Conservation (phyloP, 2,329 filamentous ascomycete genomes). For the Phoma herbarum region DNA sequence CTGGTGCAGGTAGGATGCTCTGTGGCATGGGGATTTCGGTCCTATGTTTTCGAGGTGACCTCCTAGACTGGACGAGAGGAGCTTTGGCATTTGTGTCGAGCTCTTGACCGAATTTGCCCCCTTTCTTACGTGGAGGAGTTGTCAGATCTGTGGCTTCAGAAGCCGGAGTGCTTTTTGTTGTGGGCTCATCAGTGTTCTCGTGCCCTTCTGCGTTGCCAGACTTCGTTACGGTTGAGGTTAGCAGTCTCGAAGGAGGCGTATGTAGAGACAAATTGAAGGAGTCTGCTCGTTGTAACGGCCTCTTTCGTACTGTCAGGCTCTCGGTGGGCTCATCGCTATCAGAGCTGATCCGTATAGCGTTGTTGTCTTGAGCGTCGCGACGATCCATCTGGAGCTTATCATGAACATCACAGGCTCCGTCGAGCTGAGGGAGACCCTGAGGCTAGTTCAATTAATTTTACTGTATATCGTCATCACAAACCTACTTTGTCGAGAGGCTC, state of each 20-base stretch:
- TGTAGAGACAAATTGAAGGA: background rate
- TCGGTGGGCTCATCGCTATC: background rate
- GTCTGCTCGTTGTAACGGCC: background rate
- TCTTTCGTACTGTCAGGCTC: background rate
- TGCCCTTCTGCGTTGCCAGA: background rate
- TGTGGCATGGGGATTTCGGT: background rate
- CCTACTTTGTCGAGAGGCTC: background rate
- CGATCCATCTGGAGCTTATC: background rate
- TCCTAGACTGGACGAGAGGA: background rate
- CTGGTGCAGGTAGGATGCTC: background rate
- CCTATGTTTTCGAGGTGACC: conserved; percentile 4
- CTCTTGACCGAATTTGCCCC: conserved; percentile 12
- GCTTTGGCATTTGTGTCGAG: conserved; percentile 5
- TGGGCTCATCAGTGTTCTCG: background rate
- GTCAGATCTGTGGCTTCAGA: background rate
- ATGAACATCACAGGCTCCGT: conserved; percentile 1
- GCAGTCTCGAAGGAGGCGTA: background rate
- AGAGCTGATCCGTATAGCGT: background rate
- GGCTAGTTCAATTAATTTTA: background rate
- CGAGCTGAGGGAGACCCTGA: background rate
- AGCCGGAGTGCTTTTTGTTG: background rate
- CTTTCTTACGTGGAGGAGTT: background rate
- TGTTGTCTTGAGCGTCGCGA: background rate
- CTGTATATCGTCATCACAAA: background rate
- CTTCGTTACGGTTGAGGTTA: background rate